Conservation (phyloP, 345 rosid species). For the Eucalyptus tenuipes region DNA sequence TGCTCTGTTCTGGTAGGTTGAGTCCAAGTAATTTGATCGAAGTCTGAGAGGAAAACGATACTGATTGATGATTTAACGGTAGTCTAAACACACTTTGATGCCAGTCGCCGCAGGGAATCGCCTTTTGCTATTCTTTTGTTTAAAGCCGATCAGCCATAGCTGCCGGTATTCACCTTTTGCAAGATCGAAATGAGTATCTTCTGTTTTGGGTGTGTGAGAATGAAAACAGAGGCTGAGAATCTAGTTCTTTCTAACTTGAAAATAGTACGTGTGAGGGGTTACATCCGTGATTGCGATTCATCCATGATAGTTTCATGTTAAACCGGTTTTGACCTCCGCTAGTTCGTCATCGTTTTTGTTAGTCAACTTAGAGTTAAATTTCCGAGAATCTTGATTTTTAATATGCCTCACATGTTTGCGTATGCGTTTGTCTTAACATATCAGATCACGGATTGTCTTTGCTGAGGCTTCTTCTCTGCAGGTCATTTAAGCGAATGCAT, state of each 20-base stretch:
- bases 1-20: background rate
- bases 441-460: background rate
- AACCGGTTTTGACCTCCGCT: background rate
- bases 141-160: background rate
- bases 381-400: background rate
- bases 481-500: background rate
- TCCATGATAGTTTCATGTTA: background rate
- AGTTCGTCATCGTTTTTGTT: accelerated
- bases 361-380: background rate
- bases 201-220: accelerated
- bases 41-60: background rate
- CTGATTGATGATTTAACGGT: accelerated
- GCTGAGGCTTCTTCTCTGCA: background rate
- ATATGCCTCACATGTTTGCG: background rate
- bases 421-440: accelerated
- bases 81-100: background rate
- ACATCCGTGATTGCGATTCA: background rate
- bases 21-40: background rate
- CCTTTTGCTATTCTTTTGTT: background rate
- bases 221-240: background rate
- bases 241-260: background rate
- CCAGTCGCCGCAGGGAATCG: background rate
- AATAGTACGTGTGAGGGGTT: background rate
- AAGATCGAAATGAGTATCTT: background rate
- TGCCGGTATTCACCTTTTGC: accelerated